These are phyloP conservation scores for Lanmaoa rubissima DNA, from an alignment of 768 basidiomycete genomes.

Conservation along the genomic window DNA sequence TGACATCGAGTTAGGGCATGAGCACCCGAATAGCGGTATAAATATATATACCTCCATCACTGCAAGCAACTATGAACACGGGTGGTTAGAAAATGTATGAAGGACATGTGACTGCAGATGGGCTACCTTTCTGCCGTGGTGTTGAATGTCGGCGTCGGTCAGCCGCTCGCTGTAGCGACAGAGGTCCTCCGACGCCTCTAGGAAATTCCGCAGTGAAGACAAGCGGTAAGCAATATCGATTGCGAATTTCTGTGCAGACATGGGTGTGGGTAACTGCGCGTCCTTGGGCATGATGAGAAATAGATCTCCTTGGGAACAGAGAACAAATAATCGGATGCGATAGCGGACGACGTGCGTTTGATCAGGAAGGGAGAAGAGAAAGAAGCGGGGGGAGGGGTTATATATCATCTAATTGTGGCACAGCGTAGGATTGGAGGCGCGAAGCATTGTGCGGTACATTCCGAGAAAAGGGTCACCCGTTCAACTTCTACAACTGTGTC, in stretches of 20 bases:
- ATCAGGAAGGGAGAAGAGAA: constrained; percentile 7
- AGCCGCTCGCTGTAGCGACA: constrained; percentile 17
- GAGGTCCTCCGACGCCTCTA: constrained; percentile 29
- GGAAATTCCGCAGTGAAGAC: constrained; percentile 29
- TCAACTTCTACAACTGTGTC: constrained; percentile 14
- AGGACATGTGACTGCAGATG: not conserved
- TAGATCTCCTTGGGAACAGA: constrained; percentile 17
- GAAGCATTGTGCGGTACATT: constrained; percentile 32
- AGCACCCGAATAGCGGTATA: not conserved
- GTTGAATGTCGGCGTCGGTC: constrained; percentile 21
- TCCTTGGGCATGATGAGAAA: constrained; percentile 16
- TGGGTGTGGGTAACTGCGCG: constrained; percentile 11
- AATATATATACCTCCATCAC: constrained; percentile 48
- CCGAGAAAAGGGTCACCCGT: constrained; percentile 23
- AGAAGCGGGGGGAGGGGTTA: constrained; percentile 16
- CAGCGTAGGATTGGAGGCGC: constrained; percentile 19
- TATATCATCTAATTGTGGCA: constrained; percentile 31
- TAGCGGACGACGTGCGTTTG: not conserved
- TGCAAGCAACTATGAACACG: constrained; percentile 42
- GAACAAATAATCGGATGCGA: constrained; percentile 13
- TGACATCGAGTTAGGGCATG: not conserved
- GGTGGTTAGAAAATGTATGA: constrained; percentile 4
- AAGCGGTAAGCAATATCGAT: constrained; percentile 30
- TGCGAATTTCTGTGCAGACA: constrained; percentile 26
- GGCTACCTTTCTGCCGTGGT: constrained; percentile 29